phyloP scores from a whole-genome alignment of 1,284 basidiomycete genomes.

The Trichosporon coremiiforme region DNA sequence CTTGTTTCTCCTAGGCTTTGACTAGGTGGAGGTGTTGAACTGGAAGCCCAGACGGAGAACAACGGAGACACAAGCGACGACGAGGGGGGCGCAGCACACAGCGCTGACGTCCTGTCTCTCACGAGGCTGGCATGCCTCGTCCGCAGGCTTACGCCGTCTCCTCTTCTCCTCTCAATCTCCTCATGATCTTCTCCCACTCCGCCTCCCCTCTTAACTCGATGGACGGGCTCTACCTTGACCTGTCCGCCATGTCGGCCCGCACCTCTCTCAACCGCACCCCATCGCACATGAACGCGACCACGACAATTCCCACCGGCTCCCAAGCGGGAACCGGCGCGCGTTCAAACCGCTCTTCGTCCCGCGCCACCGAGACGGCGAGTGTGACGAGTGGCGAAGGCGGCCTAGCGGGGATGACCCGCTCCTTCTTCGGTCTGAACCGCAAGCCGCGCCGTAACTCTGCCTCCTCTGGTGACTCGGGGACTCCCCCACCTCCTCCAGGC shows the following conservation, averaged over 20 bases:
- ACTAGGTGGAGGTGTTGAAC: neutral
- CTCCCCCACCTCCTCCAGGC: neutral
- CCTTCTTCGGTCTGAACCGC: slow-evolving; percentile 2
- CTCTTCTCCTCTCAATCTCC: neutral
- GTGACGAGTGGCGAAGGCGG: neutral
- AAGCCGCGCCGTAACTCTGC: slow-evolving; percentile 1
- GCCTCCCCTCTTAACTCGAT: neutral
- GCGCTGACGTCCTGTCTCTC: slow-evolving; percentile 1
- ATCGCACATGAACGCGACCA: neutral
- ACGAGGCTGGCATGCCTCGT: neutral
- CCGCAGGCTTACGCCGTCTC: neutral
- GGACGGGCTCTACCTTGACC: neutral
- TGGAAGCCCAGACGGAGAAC: neutral
- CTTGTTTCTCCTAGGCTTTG: no score
- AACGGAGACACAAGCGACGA: neutral
- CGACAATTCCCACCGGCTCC: neutral
- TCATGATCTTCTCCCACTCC: neutral
- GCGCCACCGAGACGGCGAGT: neutral
- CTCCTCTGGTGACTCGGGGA: neutral
- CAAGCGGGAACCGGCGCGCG: neutral
- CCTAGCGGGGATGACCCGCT: neutral
- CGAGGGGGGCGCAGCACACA: neutral
- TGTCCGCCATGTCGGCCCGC: neutral
- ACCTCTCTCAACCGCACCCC: neutral
- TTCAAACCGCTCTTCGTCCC: neutral